Percentiles rank a stretch among this genome's conserved stretches.
These are phyloP conservation scores for Phialophora tarda DNA, from an alignment of 2,329 filamentous ascomycete species.

Conservation along the genomic window DNA sequence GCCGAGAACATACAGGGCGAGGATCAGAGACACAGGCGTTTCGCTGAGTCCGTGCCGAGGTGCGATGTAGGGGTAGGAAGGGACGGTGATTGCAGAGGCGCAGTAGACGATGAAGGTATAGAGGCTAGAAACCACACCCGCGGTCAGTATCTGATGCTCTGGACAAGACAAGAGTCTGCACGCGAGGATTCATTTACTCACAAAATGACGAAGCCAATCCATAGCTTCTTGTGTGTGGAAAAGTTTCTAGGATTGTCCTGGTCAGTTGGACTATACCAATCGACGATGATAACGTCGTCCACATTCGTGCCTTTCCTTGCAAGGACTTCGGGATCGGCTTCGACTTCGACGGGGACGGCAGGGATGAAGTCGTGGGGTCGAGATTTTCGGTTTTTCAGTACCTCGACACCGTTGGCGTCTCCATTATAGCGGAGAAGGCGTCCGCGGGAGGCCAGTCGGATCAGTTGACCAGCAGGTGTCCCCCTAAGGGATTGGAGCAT, in stretches of 20 bases:
- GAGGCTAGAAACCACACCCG: slow-evolving; percentile 17
- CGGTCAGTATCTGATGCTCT: not conserved
- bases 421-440: slow-evolving; percentile 3
- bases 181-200: not conserved
- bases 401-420: slow-evolving; percentile 1
- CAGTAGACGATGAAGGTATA: slow-evolving; percentile 49
- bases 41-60: slow-evolving; percentile 40
- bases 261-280: slow-evolving; percentile 57
- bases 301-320: slow-evolving; percentile 22
- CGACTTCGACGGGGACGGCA: not conserved
- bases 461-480: slow-evolving; percentile 9
- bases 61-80: slow-evolving; percentile 38
- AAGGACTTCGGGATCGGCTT: slow-evolving; percentile 13
- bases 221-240: slow-evolving; percentile 40
- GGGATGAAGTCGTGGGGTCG: not conserved
- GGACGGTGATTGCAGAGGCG: slow-evolving; percentile 43
- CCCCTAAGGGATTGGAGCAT: slow-evolving; percentile 6
- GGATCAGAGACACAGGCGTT: slow-evolving; percentile 41
- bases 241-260: slow-evolving; percentile 55
- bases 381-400: not conserved
- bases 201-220: slow-evolving; percentile 38
- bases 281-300: slow-evolving; percentile 44
- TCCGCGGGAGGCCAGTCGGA: slow-evolving; percentile 5
- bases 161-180: not conserved
- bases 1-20: slow-evolving; percentile 42